Evolutionary conservation across 2,329 filamentous ascomycete genomes (phyloP).

Genomic region (Sporothrix globosa): DNA sequence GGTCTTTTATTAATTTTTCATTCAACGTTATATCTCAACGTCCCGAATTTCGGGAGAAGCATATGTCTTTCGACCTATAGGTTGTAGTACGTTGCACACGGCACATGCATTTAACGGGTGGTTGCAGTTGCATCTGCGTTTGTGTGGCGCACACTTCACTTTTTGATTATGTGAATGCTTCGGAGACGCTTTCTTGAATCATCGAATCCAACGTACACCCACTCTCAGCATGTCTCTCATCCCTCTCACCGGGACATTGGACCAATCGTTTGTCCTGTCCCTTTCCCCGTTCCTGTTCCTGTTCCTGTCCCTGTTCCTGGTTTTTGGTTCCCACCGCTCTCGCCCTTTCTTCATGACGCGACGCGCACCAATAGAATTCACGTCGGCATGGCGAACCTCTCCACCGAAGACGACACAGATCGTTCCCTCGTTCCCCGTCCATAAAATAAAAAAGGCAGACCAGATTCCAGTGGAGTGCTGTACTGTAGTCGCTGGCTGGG

Average conservation of each 20-base stretch:
- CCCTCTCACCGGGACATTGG: slow-evolving; percentile 7
- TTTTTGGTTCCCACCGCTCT: no score
- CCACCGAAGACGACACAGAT: no score
- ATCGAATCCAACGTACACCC: not conserved
- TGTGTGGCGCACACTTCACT: not conserved
- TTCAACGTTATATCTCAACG: not conserved
- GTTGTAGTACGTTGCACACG: not conserved
- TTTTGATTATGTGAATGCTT: not conserved
- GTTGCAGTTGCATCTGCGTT: not conserved
- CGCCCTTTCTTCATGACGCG: slow-evolving; percentile 18
- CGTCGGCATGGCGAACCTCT: not conserved
- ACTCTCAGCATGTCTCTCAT: not conserved
- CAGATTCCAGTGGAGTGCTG: slow-evolving; percentile 19
- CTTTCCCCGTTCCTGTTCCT: not conserved
- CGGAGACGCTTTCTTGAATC: not conserved
- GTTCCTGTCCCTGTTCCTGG: not conserved
- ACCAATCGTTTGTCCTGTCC: not conserved
- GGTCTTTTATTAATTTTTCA: not conserved
- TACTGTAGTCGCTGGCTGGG: not conserved
- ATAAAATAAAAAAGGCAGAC: not conserved
- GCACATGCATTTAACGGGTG: not conserved
- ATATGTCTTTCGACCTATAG: not conserved
- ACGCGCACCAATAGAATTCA: not conserved
- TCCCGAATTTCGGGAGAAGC: no score
- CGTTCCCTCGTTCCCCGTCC: no score